Conservation (phyloP, 495 filamentous ascomycete genomes). For the Symbiotaphrina buchneri region DNA sequence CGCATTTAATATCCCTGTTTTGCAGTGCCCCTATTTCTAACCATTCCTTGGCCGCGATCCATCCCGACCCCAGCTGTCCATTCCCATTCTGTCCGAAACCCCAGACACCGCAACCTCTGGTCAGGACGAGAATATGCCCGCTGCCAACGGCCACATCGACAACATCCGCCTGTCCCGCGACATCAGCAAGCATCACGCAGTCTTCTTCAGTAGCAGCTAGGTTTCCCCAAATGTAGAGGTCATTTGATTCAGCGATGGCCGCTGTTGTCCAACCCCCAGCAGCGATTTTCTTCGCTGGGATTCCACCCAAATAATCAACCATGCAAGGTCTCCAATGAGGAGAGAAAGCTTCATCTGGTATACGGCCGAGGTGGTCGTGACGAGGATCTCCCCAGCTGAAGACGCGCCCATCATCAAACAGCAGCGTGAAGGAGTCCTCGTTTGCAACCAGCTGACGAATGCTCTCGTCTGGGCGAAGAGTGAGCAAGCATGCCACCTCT, state of each 20-base stretch:
- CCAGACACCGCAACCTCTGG: slow-evolving; percentile 24
- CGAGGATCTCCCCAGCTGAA: slow-evolving; percentile 37
- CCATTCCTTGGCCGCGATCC: slow-evolving; percentile 6
- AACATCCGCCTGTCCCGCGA: slow-evolving; percentile 19
- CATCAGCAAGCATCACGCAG: slow-evolving; percentile 15
- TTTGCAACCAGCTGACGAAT: slow-evolving; percentile 26
- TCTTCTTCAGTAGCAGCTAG: slow-evolving; percentile 5
- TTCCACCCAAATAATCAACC: slow-evolving; percentile 23
- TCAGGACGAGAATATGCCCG: slow-evolving; percentile 31
- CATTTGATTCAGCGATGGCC: slow-evolving; percentile 29
- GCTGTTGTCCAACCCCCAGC: slow-evolving; percentile 28
- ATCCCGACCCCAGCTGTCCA: slow-evolving; percentile 33
- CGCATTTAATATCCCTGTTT: no score
- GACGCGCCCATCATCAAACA: slow-evolving; percentile 23
- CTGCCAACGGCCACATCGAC: slow-evolving; percentile 34
- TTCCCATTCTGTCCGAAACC: slow-evolving; percentile 27
- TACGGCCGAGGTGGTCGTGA: slow-evolving; percentile 12
- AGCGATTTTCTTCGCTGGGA: slow-evolving; percentile 31
- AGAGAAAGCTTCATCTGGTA: slow-evolving; percentile 7
- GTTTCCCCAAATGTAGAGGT: slow-evolving; percentile 42
- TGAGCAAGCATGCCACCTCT: no score
- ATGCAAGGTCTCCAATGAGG: slow-evolving; percentile 11
- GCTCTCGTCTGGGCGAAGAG: no score
- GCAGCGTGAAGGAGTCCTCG: slow-evolving; percentile 25
- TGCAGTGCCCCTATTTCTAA: no score